These are phyloP conservation scores for Tricholoma bakamatsutake DNA, from an alignment of 768 basidiomycete genomes.

Conservation along the genomic window DNA sequence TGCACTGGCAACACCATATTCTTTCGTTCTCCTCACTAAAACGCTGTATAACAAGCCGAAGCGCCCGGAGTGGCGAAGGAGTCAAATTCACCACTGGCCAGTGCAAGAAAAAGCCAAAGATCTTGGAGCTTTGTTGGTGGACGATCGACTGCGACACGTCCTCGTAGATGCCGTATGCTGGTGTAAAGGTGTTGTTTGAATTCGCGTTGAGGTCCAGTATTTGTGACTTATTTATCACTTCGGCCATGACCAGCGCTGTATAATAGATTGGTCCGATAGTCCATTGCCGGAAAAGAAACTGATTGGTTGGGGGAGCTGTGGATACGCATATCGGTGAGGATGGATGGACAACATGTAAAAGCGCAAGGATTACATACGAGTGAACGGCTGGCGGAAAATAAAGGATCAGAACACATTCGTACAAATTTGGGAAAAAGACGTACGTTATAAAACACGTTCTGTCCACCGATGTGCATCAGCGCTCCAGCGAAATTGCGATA, in stretches of 20 bases:
- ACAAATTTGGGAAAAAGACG: constrained; percentile 17
- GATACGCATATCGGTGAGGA: not conserved
- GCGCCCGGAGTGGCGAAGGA: no score
- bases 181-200: constrained; percentile 46
- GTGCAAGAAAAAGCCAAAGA: no score
- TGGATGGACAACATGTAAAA: not conserved
- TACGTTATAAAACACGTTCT: constrained; percentile 62
- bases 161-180: constrained; percentile 73
- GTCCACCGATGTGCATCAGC: constrained; percentile 54
- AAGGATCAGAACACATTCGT: constrained; percentile 31
- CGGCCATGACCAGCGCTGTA: constrained; percentile 62
- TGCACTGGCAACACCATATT: no score
- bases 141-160: no score
- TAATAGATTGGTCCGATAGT: constrained; percentile 76
- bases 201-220: constrained; percentile 60
- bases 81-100: no score
- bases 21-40: no score
- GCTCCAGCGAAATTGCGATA: constrained; percentile 45
- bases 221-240: constrained; percentile 57
- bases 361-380: constrained; percentile 33
- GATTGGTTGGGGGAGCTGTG: constrained; percentile 50
- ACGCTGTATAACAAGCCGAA: no score
- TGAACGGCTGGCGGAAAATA: constrained; percentile 49
- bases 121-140: no score
- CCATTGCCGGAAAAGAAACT: constrained; percentile 61